A percentile compares a stretch with the other conserved stretches of the same genome.
Evolutionary conservation across 2,329 filamentous ascomycete genomes (phyloP).

Genomic region (Colletotrichum tanaceti): DNA sequence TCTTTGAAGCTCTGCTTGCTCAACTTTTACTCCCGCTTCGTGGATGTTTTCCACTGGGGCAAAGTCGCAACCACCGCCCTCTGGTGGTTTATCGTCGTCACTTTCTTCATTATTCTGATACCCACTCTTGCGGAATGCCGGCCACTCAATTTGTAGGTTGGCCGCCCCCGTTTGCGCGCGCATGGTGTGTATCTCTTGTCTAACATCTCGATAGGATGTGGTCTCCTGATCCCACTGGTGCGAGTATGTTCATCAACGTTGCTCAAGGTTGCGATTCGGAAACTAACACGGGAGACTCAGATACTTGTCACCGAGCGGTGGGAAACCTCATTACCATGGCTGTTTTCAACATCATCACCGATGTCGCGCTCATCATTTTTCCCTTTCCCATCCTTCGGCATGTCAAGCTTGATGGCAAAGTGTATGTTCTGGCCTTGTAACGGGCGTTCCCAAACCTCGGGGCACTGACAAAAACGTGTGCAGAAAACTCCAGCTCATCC

Average conservation of each 20-base stretch:
- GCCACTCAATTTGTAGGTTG: constrained; percentile 43
- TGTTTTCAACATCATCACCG: constrained; percentile 47
- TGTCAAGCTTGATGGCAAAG: constrained; percentile 42
- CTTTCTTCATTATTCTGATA: constrained; percentile 46
- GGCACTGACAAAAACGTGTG: constrained; percentile 1
- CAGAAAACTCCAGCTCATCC: constrained; percentile 42
- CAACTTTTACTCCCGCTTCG: constrained; percentile 48
- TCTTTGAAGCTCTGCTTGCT: constrained; percentile 47
- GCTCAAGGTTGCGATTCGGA: background rate
- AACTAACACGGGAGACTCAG: constrained; percentile 13
- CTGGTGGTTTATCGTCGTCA: constrained; percentile 47
- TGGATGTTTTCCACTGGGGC: constrained; percentile 44
- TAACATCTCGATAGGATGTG: constrained; percentile 19
- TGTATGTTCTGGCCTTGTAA: constrained; percentile 14
- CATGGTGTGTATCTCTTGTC: background rate
- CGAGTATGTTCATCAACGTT: background rate
- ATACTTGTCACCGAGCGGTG: constrained; percentile 44
- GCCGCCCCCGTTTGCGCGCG: accelerated
- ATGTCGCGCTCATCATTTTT: constrained; percentile 47
- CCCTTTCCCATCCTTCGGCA: constrained; percentile 47
- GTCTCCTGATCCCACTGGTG: constrained; percentile 21
- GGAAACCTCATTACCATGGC: constrained; percentile 48
- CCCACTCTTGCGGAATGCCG: constrained; percentile 46
- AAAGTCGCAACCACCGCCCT: constrained; percentile 41
- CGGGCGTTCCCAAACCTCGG: no score